phyloP scores from a whole-genome alignment of 176 grass and related monocot genomes.

The Triticum dicoccoides region DNA sequence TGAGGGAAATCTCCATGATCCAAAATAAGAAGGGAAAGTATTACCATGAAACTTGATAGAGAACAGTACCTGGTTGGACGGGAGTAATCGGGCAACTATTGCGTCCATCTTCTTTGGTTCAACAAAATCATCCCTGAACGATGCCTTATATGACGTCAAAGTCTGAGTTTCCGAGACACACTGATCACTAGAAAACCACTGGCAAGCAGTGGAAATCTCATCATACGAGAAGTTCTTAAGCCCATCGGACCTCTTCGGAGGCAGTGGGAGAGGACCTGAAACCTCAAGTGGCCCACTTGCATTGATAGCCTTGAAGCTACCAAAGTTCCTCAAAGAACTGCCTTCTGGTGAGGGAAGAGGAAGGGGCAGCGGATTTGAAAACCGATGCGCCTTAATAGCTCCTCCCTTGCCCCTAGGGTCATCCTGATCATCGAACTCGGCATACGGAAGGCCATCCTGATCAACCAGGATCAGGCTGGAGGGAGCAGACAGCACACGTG shows the following conservation, averaged over 20 bases:
- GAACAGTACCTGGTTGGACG: slow-evolving; percentile 63
- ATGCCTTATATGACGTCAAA: slow-evolving; percentile 73
- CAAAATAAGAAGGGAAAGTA: slow-evolving; percentile 2
- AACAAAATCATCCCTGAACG: slow-evolving; percentile 61
- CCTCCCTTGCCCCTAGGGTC: slow-evolving; percentile 49
- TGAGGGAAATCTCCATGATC: not conserved
- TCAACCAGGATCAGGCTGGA: slow-evolving; percentile 68
- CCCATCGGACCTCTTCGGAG: slow-evolving; percentile 45
- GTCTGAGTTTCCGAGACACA: slow-evolving; percentile 63
- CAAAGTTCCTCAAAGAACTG: slow-evolving; percentile 54
- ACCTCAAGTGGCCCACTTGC: slow-evolving; percentile 52
- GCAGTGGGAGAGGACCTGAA: slow-evolving; percentile 88
- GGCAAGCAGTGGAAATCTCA: slow-evolving; percentile 68
- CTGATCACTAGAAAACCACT: slow-evolving; percentile 69
- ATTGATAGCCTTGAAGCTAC: slow-evolving; percentile 74
- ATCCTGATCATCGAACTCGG: slow-evolving; percentile 66
- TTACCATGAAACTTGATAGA: not conserved
- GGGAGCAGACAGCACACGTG: slow-evolving; percentile 76
- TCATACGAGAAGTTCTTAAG: slow-evolving; percentile 77
- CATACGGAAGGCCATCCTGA: slow-evolving; percentile 54
- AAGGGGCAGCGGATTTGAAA: slow-evolving; percentile 84
- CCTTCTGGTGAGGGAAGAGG: slow-evolving; percentile 71
- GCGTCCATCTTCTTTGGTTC: slow-evolving; percentile 65
- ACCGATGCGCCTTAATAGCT: slow-evolving; percentile 51
- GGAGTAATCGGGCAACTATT: slow-evolving; percentile 62